Percentiles rank a stretch among this genome's conserved stretches.
These are phyloP conservation scores for Aureobasidium uvarum DNA, from an alignment of 2,329 filamentous ascomycete genomes.

Conservation along the genomic window DNA sequence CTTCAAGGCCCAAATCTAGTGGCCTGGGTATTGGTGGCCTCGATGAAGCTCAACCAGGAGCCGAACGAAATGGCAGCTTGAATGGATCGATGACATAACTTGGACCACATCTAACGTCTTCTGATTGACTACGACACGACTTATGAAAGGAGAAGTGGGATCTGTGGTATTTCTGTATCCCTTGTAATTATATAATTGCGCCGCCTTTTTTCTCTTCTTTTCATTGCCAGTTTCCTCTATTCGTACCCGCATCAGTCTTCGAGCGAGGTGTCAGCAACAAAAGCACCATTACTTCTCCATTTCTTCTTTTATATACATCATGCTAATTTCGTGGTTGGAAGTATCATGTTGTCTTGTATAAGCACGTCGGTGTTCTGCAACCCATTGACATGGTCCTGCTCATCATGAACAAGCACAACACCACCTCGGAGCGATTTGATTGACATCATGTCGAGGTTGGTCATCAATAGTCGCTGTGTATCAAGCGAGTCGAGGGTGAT, in stretches of 20 bases:
- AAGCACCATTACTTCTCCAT: not conserved
- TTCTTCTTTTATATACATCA: not conserved
- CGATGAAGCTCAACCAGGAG: conserved; percentile 23
- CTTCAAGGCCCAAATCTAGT: conserved; percentile 8
- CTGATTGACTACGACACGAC: conserved; percentile 20
- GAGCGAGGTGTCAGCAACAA: conserved; percentile 2
- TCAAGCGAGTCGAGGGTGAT: not conserved
- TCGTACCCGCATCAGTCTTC: not conserved
- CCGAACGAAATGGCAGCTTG: conserved; percentile 4
- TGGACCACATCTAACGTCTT: conserved; percentile 1
- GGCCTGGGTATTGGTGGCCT: conserved; percentile 35
- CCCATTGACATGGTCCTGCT: not conserved
- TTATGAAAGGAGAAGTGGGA: conserved; percentile 15
- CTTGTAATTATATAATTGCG: conserved; percentile 25
- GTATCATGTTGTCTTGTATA: not conserved
- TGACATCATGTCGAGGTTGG: not conserved
- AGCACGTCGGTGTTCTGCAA: not conserved
- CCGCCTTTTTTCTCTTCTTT: not conserved
- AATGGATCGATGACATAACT: not conserved
- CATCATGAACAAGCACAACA: not conserved
- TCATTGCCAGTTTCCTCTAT: not conserved
- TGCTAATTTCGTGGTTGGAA: not conserved
- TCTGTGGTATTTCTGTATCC: conserved; percentile 23
- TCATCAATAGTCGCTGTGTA: not conserved
- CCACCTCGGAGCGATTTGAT: not conserved